Base-by-base conservation (phyloP, 768 basidiomycete species). In the Lentinula boryana region DNA sequence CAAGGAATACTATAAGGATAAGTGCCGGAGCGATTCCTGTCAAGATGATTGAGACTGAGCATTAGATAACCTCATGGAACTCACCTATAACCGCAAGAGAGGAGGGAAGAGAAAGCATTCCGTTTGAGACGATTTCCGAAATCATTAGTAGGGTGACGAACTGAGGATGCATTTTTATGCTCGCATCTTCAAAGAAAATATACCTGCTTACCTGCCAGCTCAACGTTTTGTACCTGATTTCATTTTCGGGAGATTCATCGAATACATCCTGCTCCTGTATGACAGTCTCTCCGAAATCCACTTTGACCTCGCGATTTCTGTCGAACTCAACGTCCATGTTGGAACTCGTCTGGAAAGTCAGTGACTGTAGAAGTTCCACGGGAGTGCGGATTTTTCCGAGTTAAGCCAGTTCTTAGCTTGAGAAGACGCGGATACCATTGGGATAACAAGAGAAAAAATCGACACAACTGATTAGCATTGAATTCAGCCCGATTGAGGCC, bases 121-220 rank as follows among this genome's bases (percentile, higher is more conserved):
- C 82, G 68, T 82, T 83, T 68, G 78, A 80, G 36, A 84, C 80
- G 27, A 83, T 82, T 66, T 83, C 82, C 46, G 82, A 81, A 56
- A 82, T 82, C 82, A 84, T 84, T 18, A 84, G 68, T 55, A 81
- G 63, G 27, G 73, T 69, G 7, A 82, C 78, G 61, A 81, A 79
- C 80, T 82, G 57, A 21, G 41, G 8, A 36, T 35, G 49, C 10
- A 7, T 52, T 41, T 35, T 16, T 16, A 44, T 36, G 15, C 36
- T 18, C 16, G 13, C 9, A 44, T 33, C 16, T 38, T 15, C 8
- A 15, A 16, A 35, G 40, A 32, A 15, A 40, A 10, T 5, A 27
- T 16, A 23, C 12, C 15, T 16, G 58, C 65, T 3, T 21, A 78
- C 80, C 75, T 78, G 80, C 81, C 81, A 82, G 53, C 75, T 78